Evolutionary conservation across 306 rosid species (phyloP), one percentile per base, ranked within the genome.

Genomic region (Rosa multiflora): DNA sequence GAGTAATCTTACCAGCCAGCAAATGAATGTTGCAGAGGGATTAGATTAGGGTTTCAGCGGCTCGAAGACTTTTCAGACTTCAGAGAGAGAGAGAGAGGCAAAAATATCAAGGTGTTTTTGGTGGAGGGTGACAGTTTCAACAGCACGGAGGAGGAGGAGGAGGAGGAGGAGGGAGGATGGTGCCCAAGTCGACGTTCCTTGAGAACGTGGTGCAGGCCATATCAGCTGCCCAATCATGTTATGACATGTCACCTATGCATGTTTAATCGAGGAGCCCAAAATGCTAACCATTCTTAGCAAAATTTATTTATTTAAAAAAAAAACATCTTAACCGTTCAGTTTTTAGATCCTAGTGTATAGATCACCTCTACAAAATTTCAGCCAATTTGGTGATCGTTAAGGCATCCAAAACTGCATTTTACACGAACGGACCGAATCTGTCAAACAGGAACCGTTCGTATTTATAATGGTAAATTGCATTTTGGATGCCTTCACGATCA

Each of bases 11-110:
- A 82, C 85, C 75, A n/a, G 43, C 9, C 5, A 29, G 13, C 14
- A 42, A 37, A 74, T 43, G 55, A 73, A 73, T 23, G 70, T 43
- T 35, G 55, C n/a, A 20, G 49, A 53, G 66, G 15, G 56, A 75
- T 43, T 61, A 6, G 44, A 37, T 26, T 44, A 75, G 71, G 70
- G 79, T 44, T 61, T 46, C 43, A 39, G 32, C 51, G 51, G 73
- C 66, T 66, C 21, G 37, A 49, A 49, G 80, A 49, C 73, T 76
- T 47, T 32, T 35, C 1, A 49, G 56, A 73, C 15, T 20, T 32
- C 17, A 23, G 44, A 18, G 46, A 10, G 12, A 55, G 35, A 7
- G n/a, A 18, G 42, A 13, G 43, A 47, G 58, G 1, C 1, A 29
- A 1, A 29, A 1, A 29, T 1, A 29, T 1, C 1, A 1, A 29